Evolutionary conservation across 352 stramenopile species (phyloP).

Genomic region (Globisporangium parvum): DNA sequence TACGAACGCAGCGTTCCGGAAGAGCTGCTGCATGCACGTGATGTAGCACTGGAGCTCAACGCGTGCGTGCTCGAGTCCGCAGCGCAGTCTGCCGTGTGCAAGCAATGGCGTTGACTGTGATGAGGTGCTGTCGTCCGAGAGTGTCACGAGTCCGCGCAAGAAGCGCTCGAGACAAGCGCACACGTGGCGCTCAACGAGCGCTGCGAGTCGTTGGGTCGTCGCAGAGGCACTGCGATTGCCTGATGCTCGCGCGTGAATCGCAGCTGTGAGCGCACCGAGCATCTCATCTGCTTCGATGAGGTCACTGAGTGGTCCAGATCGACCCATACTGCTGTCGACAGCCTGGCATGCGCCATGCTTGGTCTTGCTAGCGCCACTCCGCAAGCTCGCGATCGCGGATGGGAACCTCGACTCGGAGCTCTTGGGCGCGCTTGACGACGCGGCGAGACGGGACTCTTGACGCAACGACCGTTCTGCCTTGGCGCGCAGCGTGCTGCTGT

Average conservation of each 20-base stretch:
- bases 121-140: background rate
- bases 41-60: conserved; percentile 8
- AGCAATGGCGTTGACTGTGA: background rate
- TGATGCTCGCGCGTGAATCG: background rate
- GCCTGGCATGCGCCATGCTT: background rate
- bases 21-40: conserved; percentile 14
- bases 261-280: conserved; percentile 5
- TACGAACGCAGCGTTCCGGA: conserved; percentile 8
- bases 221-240: background rate
- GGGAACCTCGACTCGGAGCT: conserved; percentile 8
- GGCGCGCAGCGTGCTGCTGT: background rate
- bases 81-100: background rate
- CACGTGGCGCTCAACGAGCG: conserved; percentile 17
- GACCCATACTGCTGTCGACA: background rate
- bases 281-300: background rate
- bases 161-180: conserved; percentile 16
- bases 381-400: conserved; percentile 5
- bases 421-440: conserved; percentile 7
- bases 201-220: background rate
- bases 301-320: background rate
- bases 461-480: background rate
- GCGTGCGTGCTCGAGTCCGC: conserved; percentile 10
- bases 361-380: background rate
- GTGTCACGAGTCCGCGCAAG: conserved; percentile 15
- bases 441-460: background rate